Evolutionary conservation across 441 rosid genomes (phyloP).

Genomic region (Aquilaria agallochum): DNA sequence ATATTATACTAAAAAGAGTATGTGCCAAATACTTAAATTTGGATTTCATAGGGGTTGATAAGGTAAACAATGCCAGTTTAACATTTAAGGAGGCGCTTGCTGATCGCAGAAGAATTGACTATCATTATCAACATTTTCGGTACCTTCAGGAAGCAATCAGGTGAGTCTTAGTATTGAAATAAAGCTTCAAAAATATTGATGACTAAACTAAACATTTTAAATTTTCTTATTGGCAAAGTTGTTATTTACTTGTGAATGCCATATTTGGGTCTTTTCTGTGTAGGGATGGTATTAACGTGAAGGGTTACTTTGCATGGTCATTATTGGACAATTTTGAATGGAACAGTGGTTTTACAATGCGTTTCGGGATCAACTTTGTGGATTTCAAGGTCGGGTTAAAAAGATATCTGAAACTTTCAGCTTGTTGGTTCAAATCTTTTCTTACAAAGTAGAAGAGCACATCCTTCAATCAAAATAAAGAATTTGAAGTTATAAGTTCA

Average conservation of each 20-base stretch:
- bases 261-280: no score
- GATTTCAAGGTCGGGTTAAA: slow-evolving; percentile 19
- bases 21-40: no score
- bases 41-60: slow-evolving; percentile 23
- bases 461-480: no score
- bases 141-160: slow-evolving; percentile 28
- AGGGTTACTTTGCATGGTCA: slow-evolving; percentile 28
- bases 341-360: slow-evolving; percentile 14
- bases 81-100: slow-evolving; percentile 1
- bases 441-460: neutral
- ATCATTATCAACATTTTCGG: slow-evolving; percentile 24
- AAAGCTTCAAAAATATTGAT: no score
- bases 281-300: slow-evolving; percentile 22
- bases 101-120: slow-evolving; percentile 29
- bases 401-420: slow-evolving; percentile 18
- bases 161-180: slow-evolving; percentile 14
- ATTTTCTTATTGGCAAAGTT: no score
- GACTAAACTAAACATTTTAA: no score
- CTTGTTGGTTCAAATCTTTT: slow-evolving; percentile 16
- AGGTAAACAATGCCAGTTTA: slow-evolving; percentile 13
- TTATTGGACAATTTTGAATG: slow-evolving; percentile 25
- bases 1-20: slow-evolving; percentile 2
- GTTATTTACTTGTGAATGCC: no score
- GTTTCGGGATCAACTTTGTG: slow-evolving; percentile 23
- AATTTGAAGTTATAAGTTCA: no score